Evolutionary conservation across 2,329 filamentous ascomycete genomes (phyloP).

Genomic region (Nemania bipapillata): DNA sequence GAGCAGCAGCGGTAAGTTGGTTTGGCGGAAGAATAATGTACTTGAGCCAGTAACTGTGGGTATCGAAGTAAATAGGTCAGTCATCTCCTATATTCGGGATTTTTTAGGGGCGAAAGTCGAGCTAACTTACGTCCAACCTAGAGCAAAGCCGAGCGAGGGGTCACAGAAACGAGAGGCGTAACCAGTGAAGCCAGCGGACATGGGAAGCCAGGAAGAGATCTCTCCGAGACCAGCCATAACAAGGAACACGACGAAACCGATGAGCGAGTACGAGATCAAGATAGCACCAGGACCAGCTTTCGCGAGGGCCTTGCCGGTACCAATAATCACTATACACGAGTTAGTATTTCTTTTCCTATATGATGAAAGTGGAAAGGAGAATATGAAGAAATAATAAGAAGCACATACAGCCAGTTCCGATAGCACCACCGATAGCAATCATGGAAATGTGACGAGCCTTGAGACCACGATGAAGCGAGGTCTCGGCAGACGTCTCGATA

Average conservation of each 20-base stretch:
- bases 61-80: constrained; percentile 36
- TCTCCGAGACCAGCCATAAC: constrained; percentile 86
- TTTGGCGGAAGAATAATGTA: constrained; percentile 89
- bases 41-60: constrained; percentile 70
- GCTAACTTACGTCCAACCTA: constrained; percentile 75
- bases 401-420: constrained; percentile 69
- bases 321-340: constrained; percentile 68
- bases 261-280: constrained; percentile 75
- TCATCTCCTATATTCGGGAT: not conserved
- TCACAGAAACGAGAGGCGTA: constrained; percentile 84
- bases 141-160: constrained; percentile 80
- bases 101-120: not conserved
- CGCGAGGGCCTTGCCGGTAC: constrained; percentile 67
- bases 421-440: constrained; percentile 78
- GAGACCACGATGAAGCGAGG: constrained; percentile 63
- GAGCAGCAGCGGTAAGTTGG: constrained; percentile 80
- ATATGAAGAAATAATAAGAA: not conserved
- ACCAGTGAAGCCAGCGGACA: constrained; percentile 81
- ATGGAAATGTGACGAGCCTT: constrained; percentile 67
- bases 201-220: constrained; percentile 84
- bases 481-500: constrained; percentile 62
- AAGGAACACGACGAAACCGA: constrained; percentile 78
- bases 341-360: constrained; percentile 8
- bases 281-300: constrained; percentile 71
- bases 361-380: not conserved